Evolutionary conservation across 345 rosid genomes (phyloP), one percentile per base, ranked within the genome.

Genomic region (Salix viminalis): DNA sequence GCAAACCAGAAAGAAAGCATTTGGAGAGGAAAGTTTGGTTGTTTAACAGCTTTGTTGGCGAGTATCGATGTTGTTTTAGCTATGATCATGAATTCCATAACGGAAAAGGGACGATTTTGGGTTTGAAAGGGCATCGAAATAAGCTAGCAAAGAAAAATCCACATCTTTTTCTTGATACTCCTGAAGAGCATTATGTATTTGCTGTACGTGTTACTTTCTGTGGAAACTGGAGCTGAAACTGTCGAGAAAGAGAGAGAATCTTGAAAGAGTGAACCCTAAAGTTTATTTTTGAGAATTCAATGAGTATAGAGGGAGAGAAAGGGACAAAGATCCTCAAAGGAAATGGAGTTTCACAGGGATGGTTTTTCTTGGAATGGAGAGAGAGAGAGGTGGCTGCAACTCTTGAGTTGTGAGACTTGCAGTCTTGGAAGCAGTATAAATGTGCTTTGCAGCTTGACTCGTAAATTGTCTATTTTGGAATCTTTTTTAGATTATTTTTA

Each of bases 1-100:
- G 92, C 92, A 62, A 90, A 91, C 93, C 93, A 88, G 76, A 88
- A 88, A 39, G 96, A 91, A 67, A 88, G 88, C 80, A 82, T 86
- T 73, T 85, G 90, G 37, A 85, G 87, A 66, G 84, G 87, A 82
- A 87, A 90, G 74, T 83, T 88, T 75, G 76, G 96, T 23, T 82
- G 82, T 68, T 82, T 84, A 52, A 79, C 75, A 72, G 84, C 70
- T 72, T 76, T 77, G 82, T 70, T 79, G 24, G 76, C 71, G 75
- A 79, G 4, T 58, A 9, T 58, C n/a, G 62, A n/a, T 23, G 62
- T 64, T n/a, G 50, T 75, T 54, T 42, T 62, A 74, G 70, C 6
- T 75, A 24, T 37, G 72, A 80, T 70, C 76, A 70, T 71, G 46
- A 30, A 42, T 71, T 71, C 83, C 79, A 80, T 80, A 56, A 52